Evolutionary conservation across 495 filamentous ascomycete genomes (phyloP).

Genomic region (Lasiosphaeriaceae sp.): DNA sequence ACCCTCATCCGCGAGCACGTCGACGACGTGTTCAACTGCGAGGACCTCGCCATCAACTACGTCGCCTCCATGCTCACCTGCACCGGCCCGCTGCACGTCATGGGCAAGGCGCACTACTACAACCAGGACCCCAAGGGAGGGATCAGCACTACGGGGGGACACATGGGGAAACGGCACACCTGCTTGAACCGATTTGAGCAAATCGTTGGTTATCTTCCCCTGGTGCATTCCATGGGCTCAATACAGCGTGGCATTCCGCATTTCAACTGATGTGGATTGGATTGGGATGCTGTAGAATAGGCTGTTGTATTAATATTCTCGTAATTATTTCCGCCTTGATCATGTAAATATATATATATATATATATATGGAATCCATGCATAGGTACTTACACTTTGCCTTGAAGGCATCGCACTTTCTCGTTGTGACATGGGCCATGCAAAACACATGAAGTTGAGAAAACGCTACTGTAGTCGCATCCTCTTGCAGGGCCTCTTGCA

Average conservation of each 20-base stretch:
- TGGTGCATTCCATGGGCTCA: conserved; percentile 10
- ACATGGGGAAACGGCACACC: conserved; percentile 7
- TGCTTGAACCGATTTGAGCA: conserved; percentile 14
- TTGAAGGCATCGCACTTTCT: too few relatives aligned
- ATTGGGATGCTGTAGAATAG: too few relatives aligned
- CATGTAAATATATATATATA: too few relatives aligned
- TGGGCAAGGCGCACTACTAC: conserved; percentile 3
- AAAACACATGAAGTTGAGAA: too few relatives aligned
- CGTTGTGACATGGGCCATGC: too few relatives aligned
- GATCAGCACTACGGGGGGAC: conserved; percentile 13
- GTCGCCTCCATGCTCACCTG: conserved; percentile 16
- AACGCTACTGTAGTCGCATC: too few relatives aligned
- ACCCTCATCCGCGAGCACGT: conserved; percentile 16
- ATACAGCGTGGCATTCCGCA: conserved; percentile 6
- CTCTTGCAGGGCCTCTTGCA: too few relatives aligned
- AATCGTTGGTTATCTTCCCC: conserved; percentile 12
- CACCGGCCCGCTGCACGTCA: conserved; percentile 14
- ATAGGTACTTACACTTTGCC: too few relatives aligned
- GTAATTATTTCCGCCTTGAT: too few relatives aligned
- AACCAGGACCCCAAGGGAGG: conserved; percentile 15
- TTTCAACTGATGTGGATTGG: background rate
- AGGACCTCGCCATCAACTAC: conserved; percentile 21
- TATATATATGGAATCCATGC: too few relatives aligned
- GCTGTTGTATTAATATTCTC: too few relatives aligned
- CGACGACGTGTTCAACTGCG: conserved; percentile 20